A percentile compares a stretch with the other conserved stretches of the same genome.
Evolutionary conservation across 306 rosid genomes (phyloP).

Genomic region (Medicago arabica): DNA sequence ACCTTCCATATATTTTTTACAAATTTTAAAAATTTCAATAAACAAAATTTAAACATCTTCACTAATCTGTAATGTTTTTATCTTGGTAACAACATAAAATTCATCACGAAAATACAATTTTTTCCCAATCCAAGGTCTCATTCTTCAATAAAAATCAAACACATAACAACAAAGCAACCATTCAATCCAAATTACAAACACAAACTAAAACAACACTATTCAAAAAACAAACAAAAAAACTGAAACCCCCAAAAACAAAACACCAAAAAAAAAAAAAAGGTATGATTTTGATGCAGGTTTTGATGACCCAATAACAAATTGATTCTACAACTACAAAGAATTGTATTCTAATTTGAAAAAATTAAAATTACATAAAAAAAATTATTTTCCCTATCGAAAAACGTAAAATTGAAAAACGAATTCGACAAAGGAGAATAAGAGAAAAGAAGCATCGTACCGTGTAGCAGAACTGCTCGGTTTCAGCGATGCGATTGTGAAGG

Average conservation of each 20-base stretch:
- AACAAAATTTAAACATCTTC: not conserved
- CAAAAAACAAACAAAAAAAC: not conserved
- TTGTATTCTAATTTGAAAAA: not conserved
- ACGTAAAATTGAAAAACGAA: not conserved
- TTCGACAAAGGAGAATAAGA: not conserved
- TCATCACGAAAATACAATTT: not conserved
- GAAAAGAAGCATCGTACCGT: not conserved
- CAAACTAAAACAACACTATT: not conserved
- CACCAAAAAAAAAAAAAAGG: not conserved
- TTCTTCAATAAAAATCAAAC: not conserved
- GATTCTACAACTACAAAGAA: not conserved
- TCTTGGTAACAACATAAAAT: not conserved
- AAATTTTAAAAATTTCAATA: not conserved
- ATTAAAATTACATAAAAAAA: not conserved
- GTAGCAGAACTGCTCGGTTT: not conserved
- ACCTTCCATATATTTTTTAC: not conserved
- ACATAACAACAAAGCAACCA: not conserved
- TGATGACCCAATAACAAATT: not conserved
- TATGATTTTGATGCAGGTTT: not conserved
- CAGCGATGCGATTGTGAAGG: not conserved
- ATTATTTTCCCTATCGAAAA: not conserved
- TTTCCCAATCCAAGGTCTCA: not conserved
- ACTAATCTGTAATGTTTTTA: not conserved
- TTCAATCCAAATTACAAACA: not conserved
- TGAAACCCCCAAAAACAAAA: not conserved